These are phyloP conservation scores for Trametes meyenii DNA, from an alignment of 768 basidiomycete genomes.

Conservation along the genomic window DNA sequence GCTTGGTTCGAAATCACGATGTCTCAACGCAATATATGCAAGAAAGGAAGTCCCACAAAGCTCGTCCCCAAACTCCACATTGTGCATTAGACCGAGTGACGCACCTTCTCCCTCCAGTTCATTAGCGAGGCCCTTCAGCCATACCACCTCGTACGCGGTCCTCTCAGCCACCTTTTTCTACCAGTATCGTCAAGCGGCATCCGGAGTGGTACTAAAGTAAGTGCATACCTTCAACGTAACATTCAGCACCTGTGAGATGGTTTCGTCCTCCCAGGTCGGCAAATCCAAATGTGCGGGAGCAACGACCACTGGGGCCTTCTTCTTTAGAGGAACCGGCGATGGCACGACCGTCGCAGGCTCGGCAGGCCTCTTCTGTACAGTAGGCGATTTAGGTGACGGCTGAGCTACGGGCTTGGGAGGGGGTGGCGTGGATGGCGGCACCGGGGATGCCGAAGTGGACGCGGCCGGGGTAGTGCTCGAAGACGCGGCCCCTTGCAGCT, in stretches of 20 bases:
- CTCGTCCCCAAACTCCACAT: not conserved
- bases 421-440: slow-evolving; percentile 33
- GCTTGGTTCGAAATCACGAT: too few relatives aligned
- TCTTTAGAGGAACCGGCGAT: slow-evolving; percentile 46
- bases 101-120: slow-evolving; percentile 66
- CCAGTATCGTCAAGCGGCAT: slow-evolving; percentile 12
- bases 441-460: slow-evolving; percentile 40
- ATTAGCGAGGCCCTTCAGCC: slow-evolving; percentile 75
- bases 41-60: too few relatives aligned
- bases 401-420: slow-evolving; percentile 39
- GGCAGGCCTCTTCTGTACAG: slow-evolving; percentile 34
- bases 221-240: slow-evolving; percentile 81
- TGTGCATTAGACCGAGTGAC: not conserved
- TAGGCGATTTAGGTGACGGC: slow-evolving; percentile 27
- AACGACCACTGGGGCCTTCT: slow-evolving; percentile 41
- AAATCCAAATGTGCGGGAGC: slow-evolving; percentile 51
- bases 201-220: too few relatives aligned
- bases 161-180: slow-evolving; percentile 62
- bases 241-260: slow-evolving; percentile 67
- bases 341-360: slow-evolving; percentile 32
- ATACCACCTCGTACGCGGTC: slow-evolving; percentile 70
- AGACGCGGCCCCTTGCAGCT: slow-evolving; percentile 58
- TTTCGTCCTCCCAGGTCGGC: slow-evolving; percentile 73
- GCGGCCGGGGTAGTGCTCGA: slow-evolving; percentile 41
- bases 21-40: too few relatives aligned